Percentiles rank a stretch among this genome's conserved stretches.
phyloP scores from a whole-genome alignment of 169 alveolate genomes.

The Plasmodium vinckei region DNA sequence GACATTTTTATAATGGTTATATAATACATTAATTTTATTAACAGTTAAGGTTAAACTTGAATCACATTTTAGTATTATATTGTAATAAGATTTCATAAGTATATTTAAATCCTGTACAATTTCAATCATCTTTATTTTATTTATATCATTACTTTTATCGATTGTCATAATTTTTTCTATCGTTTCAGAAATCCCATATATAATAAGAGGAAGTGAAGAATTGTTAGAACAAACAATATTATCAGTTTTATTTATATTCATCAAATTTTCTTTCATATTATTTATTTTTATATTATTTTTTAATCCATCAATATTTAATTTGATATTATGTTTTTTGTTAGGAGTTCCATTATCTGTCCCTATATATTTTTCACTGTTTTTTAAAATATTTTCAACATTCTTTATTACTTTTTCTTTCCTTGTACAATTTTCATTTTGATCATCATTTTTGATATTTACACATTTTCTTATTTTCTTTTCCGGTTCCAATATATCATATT shows the following conservation, averaged over 20 bases:
- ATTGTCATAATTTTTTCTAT: neutral
- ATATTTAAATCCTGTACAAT: slow-evolving; percentile 32
- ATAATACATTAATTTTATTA: slow-evolving; percentile 23
- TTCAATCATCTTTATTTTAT: slow-evolving; percentile 21
- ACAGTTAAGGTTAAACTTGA: neutral
- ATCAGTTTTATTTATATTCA: neutral
- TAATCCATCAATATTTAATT: neutral
- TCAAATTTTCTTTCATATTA: neutral
- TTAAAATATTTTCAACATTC: slow-evolving; percentile 13
- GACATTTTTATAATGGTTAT: slow-evolving; percentile 13
- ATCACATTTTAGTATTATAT: slow-evolving; percentile 24
- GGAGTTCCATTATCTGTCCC: neutral
- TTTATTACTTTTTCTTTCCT: neutral
- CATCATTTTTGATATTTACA: neutral
- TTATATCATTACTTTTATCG: slow-evolving; percentile 31
- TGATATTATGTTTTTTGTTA: neutral
- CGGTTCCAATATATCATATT: no score
- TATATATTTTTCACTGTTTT: neutral
- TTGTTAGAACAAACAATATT: neutral
- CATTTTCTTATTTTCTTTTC: no score
- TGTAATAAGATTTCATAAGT: slow-evolving; percentile 39
- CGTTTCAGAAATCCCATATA: slow-evolving; percentile 37
- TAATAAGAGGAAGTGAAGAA: slow-evolving; percentile 39
- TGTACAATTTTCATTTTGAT: neutral
- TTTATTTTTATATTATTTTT: neutral